Base-by-base conservation (phyloP, 768 basidiomycete species). In the Pleurotus tuoliensis region DNA sequence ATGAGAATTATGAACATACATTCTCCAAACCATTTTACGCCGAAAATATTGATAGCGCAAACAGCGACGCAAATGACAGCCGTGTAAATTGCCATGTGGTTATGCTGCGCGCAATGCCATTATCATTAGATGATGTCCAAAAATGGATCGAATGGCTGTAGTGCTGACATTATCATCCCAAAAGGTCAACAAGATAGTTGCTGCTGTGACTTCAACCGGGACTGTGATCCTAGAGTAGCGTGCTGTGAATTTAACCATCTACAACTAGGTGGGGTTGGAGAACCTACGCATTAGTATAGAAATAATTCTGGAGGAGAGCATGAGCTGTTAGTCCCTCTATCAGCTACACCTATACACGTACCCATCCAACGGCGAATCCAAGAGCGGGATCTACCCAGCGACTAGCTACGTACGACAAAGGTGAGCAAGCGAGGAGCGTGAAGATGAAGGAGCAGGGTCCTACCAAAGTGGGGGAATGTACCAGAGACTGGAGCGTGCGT, bases 401-500 rank as follows among this genome's bases (percentile, higher is more conserved):
- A 30, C 76, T 71, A 56, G 80, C 82, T 82, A 55, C 25, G 22
- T 3, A 24, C 22, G 27, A 5, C 6, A 30, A 30, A 7, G 27
- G 27, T 7, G 7, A 30, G 1, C 9, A 9, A 43, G 41, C 40
- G 15, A 20, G 46, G 11, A 51, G 7, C 20, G 30, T 12, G 39
- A 15, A 22, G 27, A 18, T 4, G 13, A 13, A 41, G 34, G 53
- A 18, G 6, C 38, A 7, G n/a, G 24, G 18, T 56, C 74, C 4
- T 47, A 81, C 82, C 84, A 66, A 79, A 90, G 69, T 88, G 86
- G 16, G 87, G 86, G 66, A 89, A 90, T 0, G 87, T 85, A 15
- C 90, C 90, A 3, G 88, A 87, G 47, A 90, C 83, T 2, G 89
- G 89, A 1, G 87, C 88, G 70, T 82, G 81, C 3, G 86, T 82